phyloP scores from a whole-genome alignment of 768 basidiomycete species.

The Boletus patriciae region DNA sequence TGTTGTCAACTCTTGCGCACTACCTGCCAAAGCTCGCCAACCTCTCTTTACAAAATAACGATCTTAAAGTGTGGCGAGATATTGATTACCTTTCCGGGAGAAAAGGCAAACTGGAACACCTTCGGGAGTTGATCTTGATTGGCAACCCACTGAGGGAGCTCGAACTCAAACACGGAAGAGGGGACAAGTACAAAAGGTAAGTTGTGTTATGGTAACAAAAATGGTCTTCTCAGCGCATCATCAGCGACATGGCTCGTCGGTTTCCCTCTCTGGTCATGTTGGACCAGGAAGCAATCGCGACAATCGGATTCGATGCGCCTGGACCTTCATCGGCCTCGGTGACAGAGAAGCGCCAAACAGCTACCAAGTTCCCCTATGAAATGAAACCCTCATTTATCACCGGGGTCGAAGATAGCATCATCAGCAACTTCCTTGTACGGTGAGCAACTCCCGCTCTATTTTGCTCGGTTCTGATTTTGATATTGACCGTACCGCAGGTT shows the following conservation, averaged over 20 bases:
- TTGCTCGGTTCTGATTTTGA: conserved; percentile 7
- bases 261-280: conserved; percentile 82
- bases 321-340: conserved; percentile 46
- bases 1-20: conserved; percentile 61
- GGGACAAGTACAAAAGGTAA: conserved; percentile 68
- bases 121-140: conserved; percentile 70
- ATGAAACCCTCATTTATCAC: conserved; percentile 75
- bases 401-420: conserved; percentile 65
- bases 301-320: conserved; percentile 77
- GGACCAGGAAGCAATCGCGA: conserved; percentile 75
- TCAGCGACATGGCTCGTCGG: conserved; percentile 75
- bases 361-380: conserved; percentile 75
- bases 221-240: conserved; percentile 7
- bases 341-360: conserved; percentile 44
- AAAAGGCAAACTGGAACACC: conserved; percentile 55
- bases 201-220: conserved; percentile 18
- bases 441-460: conserved; percentile 37
- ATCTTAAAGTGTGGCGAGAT: conserved; percentile 67
- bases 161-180: conserved; percentile 56
- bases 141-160: conserved; percentile 75
- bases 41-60: conserved; percentile 78
- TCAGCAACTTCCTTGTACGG: conserved; percentile 78
- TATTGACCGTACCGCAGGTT: conserved; percentile 49
- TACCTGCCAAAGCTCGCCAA: conserved; percentile 81
- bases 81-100: conserved; percentile 61